These are phyloP conservation scores for Hanseniaspora osmophila DNA, from an alignment of 805 yeast species.

Conservation along the genomic window DNA sequence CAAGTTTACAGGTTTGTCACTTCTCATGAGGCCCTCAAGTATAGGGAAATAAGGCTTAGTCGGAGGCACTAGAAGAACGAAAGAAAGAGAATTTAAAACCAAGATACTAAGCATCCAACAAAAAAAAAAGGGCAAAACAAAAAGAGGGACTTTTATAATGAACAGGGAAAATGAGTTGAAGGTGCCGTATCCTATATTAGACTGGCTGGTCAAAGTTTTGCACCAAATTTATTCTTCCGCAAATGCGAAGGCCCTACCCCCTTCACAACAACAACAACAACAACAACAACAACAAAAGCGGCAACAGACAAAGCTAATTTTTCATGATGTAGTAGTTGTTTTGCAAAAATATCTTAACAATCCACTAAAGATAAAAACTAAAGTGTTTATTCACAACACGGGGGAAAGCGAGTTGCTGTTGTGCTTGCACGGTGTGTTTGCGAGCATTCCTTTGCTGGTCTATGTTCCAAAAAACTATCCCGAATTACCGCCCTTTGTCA, in stretches of 20 bases:
- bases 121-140: too few relatives aligned
- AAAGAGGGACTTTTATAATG: too few relatives aligned
- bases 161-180: neutral
- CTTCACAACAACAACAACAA: neutral
- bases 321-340: constrained; percentile 41
- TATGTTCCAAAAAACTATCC: constrained; percentile 40
- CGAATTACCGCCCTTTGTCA: constrained; percentile 47
- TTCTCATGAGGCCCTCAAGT: too few relatives aligned
- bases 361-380: constrained; percentile 54
- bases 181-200: constrained; percentile 30
- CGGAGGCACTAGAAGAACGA: too few relatives aligned
- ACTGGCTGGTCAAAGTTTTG: constrained; percentile 46
- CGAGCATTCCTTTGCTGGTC: constrained; percentile 3
- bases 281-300: neutral
- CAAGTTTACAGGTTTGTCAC: too few relatives aligned
- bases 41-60: too few relatives aligned
- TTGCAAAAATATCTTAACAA: constrained; percentile 36
- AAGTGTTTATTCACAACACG: constrained; percentile 35
- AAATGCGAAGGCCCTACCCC: too few relatives aligned
- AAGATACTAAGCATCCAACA: too few relatives aligned
- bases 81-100: too few relatives aligned
- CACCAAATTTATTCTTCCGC: constrained; percentile 26
- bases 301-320: constrained; percentile 23
- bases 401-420: constrained; percentile 51
- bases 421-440: constrained; percentile 46